Base-by-base conservation (phyloP, 345 rosid genomes). In the Gossypium rotundifolium region DNA sequence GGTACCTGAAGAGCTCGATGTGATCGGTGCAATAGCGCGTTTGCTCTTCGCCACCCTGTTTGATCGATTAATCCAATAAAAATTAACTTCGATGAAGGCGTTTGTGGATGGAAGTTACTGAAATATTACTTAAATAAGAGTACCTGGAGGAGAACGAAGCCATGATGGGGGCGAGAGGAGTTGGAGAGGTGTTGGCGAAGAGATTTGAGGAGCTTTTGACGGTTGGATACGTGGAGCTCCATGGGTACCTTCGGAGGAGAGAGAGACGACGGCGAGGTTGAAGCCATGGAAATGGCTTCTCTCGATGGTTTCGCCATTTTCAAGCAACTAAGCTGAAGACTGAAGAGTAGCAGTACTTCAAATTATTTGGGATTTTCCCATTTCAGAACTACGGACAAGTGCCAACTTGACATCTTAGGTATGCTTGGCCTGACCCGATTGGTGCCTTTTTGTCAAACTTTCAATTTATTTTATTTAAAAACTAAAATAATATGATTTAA, bases 11-110 rank as follows among this genome's bases (percentile, higher is more conserved):
- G 74, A 92, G 92, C 75, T 94, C 97, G 20, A 79, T 3, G 80
- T 94, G 98, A 88, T 94, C 98, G 44, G 97, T 94, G 82, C 95
- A 91, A 79, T 92, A 84, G 3, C 97, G 94, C 59, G 76, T 83
- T 81, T 88, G 80, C 71, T 94, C 97, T 40, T 90, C 95, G 18
- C 98, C 98, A 64, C 97, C 98, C 96, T 94, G 76, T 11, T 69
- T 53, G 20, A 68, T 27, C 29, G 57, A 66, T 18, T 44, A 2
- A 18, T 20, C 38, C 53, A 40, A 1, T 4, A 63, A 63, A 63
- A 22, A 48, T 45, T 6, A 54, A 25, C 62, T 18, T 33, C 45
- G n/a, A 61, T 13, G 38, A 12, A 65, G 14, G 9, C 11, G 10
- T 38, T 2, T 2, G 48, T 14, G 44, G 4, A 73, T 54, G 23